Evolutionary conservation across 2,329 filamentous ascomycete genomes (phyloP).

Genomic region (Penicillium decumbens): DNA sequence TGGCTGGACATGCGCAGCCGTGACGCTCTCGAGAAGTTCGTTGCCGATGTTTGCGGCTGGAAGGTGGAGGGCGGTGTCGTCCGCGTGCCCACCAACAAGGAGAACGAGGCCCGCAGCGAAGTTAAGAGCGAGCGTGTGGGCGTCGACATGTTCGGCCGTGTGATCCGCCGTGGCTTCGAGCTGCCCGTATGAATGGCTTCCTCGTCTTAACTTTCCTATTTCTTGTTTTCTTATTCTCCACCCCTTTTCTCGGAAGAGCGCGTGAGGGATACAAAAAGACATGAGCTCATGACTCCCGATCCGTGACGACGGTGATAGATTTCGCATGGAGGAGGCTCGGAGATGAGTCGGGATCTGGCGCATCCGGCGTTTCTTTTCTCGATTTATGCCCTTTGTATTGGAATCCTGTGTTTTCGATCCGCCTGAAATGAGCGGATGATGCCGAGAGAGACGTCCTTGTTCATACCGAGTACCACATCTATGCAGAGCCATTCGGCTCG

Average conservation of each 20-base stretch:
- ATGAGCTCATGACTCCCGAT: slow-evolving; percentile 28
- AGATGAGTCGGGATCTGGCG: slow-evolving; percentile 28
- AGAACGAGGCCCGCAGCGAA: slow-evolving; percentile 94
- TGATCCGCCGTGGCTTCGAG: slow-evolving; percentile 82
- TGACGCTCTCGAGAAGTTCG: slow-evolving; percentile 68
- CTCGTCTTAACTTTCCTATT: slow-evolving; percentile 10
- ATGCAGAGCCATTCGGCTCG: slow-evolving; percentile 3
- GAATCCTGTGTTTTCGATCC: slow-evolving; percentile 15
- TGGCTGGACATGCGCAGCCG: slow-evolving; percentile 68
- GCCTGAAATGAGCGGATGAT: slow-evolving; percentile 16
- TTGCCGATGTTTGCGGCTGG: slow-evolving; percentile 83
- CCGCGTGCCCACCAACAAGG: slow-evolving; percentile 82
- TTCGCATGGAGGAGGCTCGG: slow-evolving; percentile 27
- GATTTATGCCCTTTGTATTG: slow-evolving; percentile 19
- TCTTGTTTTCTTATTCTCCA: slow-evolving; percentile 13
- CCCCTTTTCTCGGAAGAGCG: slow-evolving; percentile 9
- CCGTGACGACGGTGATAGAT: slow-evolving; percentile 25
- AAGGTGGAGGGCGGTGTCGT: slow-evolving; percentile 62
- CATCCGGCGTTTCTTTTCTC: slow-evolving; percentile 23
- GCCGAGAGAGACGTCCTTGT: slow-evolving; percentile 16
- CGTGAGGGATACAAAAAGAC: slow-evolving; percentile 16
- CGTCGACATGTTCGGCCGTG: slow-evolving; percentile 52
- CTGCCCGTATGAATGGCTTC: slow-evolving; percentile 56
- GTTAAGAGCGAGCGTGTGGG: slow-evolving; percentile 92
- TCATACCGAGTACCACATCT: slow-evolving; percentile 14